phyloP scores from a whole-genome alignment of 441 rosid genomes.

The Theobroma grandiflorum region DNA sequence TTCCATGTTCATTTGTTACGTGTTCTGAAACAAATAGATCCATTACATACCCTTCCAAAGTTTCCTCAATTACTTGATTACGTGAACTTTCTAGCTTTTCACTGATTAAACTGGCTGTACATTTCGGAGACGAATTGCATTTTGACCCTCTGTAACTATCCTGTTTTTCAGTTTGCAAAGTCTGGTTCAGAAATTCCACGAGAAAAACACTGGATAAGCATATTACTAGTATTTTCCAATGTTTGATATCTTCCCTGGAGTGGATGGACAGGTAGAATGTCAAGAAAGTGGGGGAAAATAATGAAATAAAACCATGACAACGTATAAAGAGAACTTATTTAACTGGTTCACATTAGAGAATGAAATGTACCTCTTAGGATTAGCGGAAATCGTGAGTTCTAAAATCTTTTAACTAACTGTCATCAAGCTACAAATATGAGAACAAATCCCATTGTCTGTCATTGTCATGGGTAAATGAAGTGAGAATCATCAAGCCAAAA shows the following conservation, averaged over 20 bases:
- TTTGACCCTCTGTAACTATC: no score
- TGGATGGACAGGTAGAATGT: not conserved
- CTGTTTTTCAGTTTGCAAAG: no score
- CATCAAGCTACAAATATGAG: slow-evolving; percentile 43
- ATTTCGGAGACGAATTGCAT: no score
- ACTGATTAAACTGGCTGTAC: no score
- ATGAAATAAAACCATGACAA: not conserved
- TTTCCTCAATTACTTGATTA: no score
- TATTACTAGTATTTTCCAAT: not conserved
- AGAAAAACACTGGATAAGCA: not conserved
- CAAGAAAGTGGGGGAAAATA: not conserved
- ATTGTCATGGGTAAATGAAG: slow-evolving; percentile 27
- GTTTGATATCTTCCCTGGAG: not conserved
- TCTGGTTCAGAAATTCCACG: not conserved
- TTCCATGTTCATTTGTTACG: no score
- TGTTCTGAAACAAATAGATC: no score
- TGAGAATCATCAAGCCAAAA: slow-evolving; percentile 27
- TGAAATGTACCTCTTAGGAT: not conserved
- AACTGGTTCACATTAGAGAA: slow-evolving; percentile 1
- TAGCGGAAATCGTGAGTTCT: slow-evolving; percentile 4
- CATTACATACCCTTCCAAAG: no score
- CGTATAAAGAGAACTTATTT: not conserved
- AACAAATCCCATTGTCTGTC: slow-evolving; percentile 36
- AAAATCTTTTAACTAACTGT: slow-evolving; percentile 18
- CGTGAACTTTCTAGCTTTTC: no score